Evolutionary conservation across 495 filamentous ascomycete species (phyloP), one percentile per base, ranked within the genome.

Genomic region (Platismatia glauca): DNA sequence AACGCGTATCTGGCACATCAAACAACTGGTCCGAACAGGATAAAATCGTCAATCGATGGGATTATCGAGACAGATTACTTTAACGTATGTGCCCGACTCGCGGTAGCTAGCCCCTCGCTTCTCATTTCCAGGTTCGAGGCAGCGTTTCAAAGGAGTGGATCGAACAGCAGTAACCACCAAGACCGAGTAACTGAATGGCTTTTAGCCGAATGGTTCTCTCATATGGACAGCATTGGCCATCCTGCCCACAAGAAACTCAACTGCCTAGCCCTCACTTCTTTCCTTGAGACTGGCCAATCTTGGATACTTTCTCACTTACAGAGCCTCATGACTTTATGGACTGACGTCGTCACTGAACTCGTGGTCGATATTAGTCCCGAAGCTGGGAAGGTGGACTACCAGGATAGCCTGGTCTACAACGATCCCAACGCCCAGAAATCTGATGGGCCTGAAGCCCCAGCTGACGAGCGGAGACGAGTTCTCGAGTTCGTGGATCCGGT

Each of bases 61-160:
- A 76, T 89, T 34, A 83, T 86, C 8, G 82, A 96, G 67, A 88
- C 85, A 1, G 88, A 96, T 71, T 95, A 94, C 74, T 86, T 94
- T 64, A 79, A 80, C 15, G 78, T 97, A n/a, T 79, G 97, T 3
- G 86, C 91, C 13, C 86, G 91, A 12, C 80, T 98, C 31, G 84
- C 84, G 9, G 71, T 95, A 18, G 83, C 84, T 13, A 84, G 84
- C 59, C 87, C 91, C 0, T 70, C 70, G 12, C 76, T 88, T 33
- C 85, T 96, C 64, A 72, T 83, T 16, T 82, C 79, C 29, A 81
- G 86, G 22, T 62, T 78, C 60, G 75, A 73, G 13, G 74, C 77
- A 0, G 72, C 74, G 37, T 64, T 68, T 12, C 68, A 77, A n/a
- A 53, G 71, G 3, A 68, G 75, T 56, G 34, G 48, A 46, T 0